phyloP scores from a whole-genome alignment of 306 rosid genomes.

The Inga oerstediana region DNA sequence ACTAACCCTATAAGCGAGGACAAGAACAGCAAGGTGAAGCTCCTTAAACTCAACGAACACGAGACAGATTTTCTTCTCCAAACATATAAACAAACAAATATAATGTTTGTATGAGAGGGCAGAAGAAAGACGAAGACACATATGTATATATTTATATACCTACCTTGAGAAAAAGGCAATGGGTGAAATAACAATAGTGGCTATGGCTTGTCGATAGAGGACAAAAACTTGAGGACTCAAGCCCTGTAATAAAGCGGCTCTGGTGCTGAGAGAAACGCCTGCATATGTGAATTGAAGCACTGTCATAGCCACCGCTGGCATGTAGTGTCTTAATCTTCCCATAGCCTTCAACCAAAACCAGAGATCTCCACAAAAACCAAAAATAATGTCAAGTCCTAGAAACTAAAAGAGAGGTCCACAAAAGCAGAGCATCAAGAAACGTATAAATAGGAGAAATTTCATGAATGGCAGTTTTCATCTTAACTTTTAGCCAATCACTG shows the following conservation, averaged over 20 bases:
- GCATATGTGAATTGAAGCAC: slow-evolving; percentile 47
- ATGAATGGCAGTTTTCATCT: background rate
- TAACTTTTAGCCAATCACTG: background rate
- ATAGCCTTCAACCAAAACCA: background rate
- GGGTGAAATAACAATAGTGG: slow-evolving; percentile 54
- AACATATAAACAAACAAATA: background rate
- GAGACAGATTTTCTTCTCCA: slow-evolving; percentile 43
- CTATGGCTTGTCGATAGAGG: slow-evolving; percentile 52
- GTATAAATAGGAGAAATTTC: background rate
- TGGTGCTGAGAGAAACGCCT: slow-evolving; percentile 37
- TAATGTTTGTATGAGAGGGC: background rate
- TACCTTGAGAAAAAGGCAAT: slow-evolving; percentile 52
- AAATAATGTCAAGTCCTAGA: background rate
- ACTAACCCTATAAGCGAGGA: slow-evolving; percentile 58
- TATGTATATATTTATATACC: too few species aligned
- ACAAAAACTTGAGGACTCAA: slow-evolving; percentile 62
- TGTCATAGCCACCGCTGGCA: slow-evolving; percentile 53
- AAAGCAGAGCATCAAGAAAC: background rate
- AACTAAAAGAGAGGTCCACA: too few species aligned
- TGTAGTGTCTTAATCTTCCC: slow-evolving; percentile 34
- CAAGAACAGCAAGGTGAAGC: slow-evolving; percentile 52
- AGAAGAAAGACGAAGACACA: background rate
- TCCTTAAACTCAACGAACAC: slow-evolving; percentile 40
- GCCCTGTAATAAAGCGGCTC: slow-evolving; percentile 49
- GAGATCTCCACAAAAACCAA: background rate